Base-by-base conservation (phyloP, 331 rosid species). In the Ulmus americana region DNA sequence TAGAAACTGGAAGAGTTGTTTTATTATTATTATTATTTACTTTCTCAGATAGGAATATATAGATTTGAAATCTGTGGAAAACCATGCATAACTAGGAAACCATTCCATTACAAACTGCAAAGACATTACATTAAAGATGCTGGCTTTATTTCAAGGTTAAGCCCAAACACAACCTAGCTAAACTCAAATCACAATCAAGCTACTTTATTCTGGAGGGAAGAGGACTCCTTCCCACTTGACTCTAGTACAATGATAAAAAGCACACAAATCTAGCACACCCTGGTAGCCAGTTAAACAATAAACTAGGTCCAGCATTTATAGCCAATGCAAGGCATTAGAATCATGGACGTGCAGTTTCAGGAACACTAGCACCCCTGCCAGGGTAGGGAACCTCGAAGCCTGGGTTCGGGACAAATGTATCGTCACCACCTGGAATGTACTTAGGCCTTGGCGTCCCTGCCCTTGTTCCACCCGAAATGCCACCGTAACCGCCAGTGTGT, bases 371-470 rank as follows among this genome's bases (percentile, higher is more conserved):
- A 35, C 62, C 64, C 12, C 55, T 42, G 39, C 66, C 70, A 6
- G 76, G 81, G 59, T 8, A 67, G 45, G 81, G 74, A 63, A 67
- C 77, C 64, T 70, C 84, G 15, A 51, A 10, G 13, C 79, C 79
- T 3, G 82, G 79, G 72, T 70, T 73, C 18, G 80, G 82, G 60
- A 52, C 39, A 13, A 61, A 61, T 16, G 74, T 76, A 55, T 76
- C 82, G 54, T 80, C 82, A n/a, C 50, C 75, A 42, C 79, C 85
- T 0, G 85, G 82, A n/a, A 77, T 39, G 10, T 73, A 73, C 8
- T 5, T 15, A 1, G 2, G 39, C 6, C 3, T 28, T 2, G 53
- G 39, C 16, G 74, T 8, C 6, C 42, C 6, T n/a, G n/a, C n/a
- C n/a, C n/a, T n/a, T n/a, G n/a, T n/a, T n/a, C n/a, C n/a, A n/a